phyloP scores from a whole-genome alignment of 768 basidiomycete genomes.

The Multifurca ochricompacta region DNA sequence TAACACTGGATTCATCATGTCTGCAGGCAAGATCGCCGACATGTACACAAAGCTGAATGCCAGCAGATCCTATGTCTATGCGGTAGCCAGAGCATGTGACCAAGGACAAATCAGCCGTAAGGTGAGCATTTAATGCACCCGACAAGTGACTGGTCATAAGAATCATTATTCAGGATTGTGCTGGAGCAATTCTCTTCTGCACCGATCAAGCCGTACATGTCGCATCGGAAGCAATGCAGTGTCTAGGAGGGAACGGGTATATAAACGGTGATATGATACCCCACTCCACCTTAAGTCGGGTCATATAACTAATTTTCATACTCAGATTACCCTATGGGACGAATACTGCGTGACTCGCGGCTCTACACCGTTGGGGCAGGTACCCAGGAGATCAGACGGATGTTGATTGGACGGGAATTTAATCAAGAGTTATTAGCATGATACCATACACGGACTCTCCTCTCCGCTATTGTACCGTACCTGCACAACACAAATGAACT shows the following conservation, averaged over 20 bases:
- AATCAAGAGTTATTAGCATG: conserved; percentile 49
- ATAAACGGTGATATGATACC: conserved; percentile 66
- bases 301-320: neutral
- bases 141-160: neutral
- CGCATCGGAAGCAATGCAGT: conserved; percentile 86
- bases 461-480: neutral
- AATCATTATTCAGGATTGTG: conserved; percentile 65
- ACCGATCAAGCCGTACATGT: conserved; percentile 91
- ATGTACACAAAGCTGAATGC: conserved; percentile 94
- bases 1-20: conserved; percentile 14
- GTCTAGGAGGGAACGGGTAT: conserved; percentile 91
- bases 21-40: conserved; percentile 70
- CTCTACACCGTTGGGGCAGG: conserved; percentile 95
- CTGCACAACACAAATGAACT: neutral
- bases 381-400: conserved; percentile 89
- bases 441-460: neutral
- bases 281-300: neutral
- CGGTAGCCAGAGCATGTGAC: conserved; percentile 87
- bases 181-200: conserved; percentile 88
- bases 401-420: conserved; percentile 92
- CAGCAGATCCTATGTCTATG: conserved; percentile 85
- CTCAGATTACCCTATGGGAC: conserved; percentile 80
- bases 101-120: conserved; percentile 65
- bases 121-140: conserved; percentile 36
- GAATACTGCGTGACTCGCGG: conserved; percentile 79